Evolutionary conservation across 1,284 basidiomycete genomes (phyloP), one percentile per base, ranked within the genome.

Genomic region (Malassezia slooffiae): DNA sequence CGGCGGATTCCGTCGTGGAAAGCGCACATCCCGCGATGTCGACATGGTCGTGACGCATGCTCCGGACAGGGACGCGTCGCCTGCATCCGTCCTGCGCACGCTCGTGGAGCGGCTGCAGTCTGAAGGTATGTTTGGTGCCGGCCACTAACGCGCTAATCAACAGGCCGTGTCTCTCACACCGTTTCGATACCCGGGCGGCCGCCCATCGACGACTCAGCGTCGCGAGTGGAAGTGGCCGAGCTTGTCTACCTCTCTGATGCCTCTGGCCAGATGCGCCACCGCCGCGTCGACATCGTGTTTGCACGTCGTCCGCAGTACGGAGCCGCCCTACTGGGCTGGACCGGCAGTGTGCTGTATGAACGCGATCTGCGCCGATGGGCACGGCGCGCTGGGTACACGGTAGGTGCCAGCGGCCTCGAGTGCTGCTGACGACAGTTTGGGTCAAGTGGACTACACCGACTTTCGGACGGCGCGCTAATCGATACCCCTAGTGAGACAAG

Each of bases 1-100:
- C 5, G 52, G 52, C 7, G 35, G 52, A 20, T 51, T 34, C 23
- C 48, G 52, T 4, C 44, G 52, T 12, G 52, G 52, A 6, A 44
- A 47, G 15, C 34, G 40, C 6, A 11, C 23, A n/a, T 38, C 31
- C 15, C 36, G 43, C 34, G 52, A 55, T 33, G 39, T 55, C 21
- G 52, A 55, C 31, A 23, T 55, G 2, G 40, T 55, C 2, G 30
- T 38, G 19, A 41, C 45, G 30, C 11, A 28, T 33, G 29, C 5
- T 6, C 21, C 13, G 12, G 13, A n/a, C 29, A 31, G 34, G 7
- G 11, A n/a, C 11, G 16, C n/a, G n/a, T 16, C 46, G 8, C 22
- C 33, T 17, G 24, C 13, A 11, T 5, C 6, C 11, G 9, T 28
- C n/a, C 17, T 44, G n/a, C 11, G 6, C n/a, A 23, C 9, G 12